Base-by-base conservation (phyloP, 345 rosid species). In the Pelargonium nanum region DNA sequence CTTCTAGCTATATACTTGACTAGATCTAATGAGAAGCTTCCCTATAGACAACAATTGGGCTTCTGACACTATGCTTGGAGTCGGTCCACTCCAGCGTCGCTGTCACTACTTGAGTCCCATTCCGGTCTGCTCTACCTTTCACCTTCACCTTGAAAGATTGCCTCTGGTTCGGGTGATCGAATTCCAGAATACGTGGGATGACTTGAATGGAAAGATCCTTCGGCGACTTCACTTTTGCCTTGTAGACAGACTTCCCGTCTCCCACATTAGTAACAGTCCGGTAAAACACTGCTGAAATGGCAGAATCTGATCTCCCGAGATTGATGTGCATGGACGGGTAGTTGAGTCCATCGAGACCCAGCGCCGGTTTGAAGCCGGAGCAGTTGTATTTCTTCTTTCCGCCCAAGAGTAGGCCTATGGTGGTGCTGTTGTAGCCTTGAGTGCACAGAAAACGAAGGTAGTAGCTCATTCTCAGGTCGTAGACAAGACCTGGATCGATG, bases 291-390 rank as follows among this genome's bases (percentile, higher is more conserved):
- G 83, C 95, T 0, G 76, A 67, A 23, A 87, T 75, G 15, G 50
- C 63, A 8, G 76, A 60, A 0, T 60, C 57, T 1, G 53, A 20
- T 0, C 44, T n/a, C 13, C 53, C 68, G 52, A 87, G 64, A 40
- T 81, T 87, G 26, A 59, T 58, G 32, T 87, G 93, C 91, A 92
- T 87, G 6, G 97, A 68, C 24, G 98, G 98, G 55, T 89, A 89
- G 69, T 92, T 92, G 25, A 92, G 75, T 34, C 91, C 93, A 54
- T 89, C 97, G 0, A 70, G 45, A n/a, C 98, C 97, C 16, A 24
- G 21, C 20, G 75, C 85, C 19, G 73, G 81, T 72, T 65, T 80
- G 44, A 63, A 53, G 67, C 60, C 57, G 28, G 81, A 78, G 76
- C 96, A 92, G 24, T 34, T 61, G 69, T 67, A 71, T 20, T 75